Percentiles rank a stretch among this genome's conserved stretches.
Evolutionary conservation across 2,329 filamentous ascomycete genomes (phyloP).

Genomic region (Penicillium sp.): DNA sequence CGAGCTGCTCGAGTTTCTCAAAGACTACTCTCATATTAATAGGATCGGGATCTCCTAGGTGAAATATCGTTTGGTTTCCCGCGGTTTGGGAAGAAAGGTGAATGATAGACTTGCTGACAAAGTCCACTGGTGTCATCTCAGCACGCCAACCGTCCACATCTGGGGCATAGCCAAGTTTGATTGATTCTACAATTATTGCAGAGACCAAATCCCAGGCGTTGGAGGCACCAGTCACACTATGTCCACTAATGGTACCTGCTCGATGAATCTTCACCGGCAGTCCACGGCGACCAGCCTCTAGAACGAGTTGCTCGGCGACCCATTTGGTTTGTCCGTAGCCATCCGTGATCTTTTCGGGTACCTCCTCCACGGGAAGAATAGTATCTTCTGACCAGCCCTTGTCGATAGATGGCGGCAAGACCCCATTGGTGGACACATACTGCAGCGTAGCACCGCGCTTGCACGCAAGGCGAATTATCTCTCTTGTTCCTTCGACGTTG

Average conservation of each 20-base stretch:
- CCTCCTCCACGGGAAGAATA: conserved; percentile 63
- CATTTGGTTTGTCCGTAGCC: conserved; percentile 79
- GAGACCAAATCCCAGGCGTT: conserved; percentile 77
- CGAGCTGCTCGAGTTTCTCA: conserved; percentile 59
- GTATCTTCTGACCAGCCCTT: conserved; percentile 68
- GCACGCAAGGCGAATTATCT: conserved; percentile 68
- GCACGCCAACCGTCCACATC: conserved; percentile 71
- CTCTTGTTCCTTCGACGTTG: conserved; percentile 74
- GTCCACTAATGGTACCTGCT: conserved; percentile 73
- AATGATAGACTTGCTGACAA: conserved; percentile 70
- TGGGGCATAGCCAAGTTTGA: conserved; percentile 67
- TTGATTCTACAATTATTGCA: conserved; percentile 71
- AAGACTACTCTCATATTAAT: conserved; percentile 65
- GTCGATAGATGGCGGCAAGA: conserved; percentile 62
- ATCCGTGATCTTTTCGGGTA: conserved; percentile 65
- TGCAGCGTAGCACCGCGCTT: conserved; percentile 67
- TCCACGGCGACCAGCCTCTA: conserved; percentile 64
- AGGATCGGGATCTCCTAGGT: conserved; percentile 69
- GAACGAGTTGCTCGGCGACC: conserved; percentile 72
- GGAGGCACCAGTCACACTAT: conserved; percentile 68
- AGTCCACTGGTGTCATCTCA: conserved; percentile 82
- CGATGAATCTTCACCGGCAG: conserved; percentile 69
- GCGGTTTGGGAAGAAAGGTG: conserved; percentile 63
- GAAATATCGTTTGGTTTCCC: conserved; percentile 63
- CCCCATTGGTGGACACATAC: conserved; percentile 76